phyloP scores from a whole-genome alignment of 116 monocot genomes.

The Papilionanthe hybrid region DNA sequence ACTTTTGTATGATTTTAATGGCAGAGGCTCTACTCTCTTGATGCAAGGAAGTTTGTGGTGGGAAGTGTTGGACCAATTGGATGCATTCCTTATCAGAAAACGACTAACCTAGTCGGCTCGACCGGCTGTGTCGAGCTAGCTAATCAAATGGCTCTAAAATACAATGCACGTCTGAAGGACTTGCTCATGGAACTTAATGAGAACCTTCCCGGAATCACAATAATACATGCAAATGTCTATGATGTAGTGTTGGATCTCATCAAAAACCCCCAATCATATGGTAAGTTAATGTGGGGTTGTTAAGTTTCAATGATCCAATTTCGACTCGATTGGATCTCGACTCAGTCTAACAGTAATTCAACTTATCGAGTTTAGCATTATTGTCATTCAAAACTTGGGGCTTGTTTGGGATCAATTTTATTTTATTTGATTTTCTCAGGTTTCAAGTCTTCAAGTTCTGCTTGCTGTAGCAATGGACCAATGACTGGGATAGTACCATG shows the following conservation, averaged over 20 bases:
- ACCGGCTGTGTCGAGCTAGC: constrained; percentile 44
- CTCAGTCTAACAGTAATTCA: too few relatives aligned
- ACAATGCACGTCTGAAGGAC: constrained; percentile 40
- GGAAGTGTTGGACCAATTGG: constrained; percentile 58
- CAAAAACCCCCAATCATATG: constrained; percentile 38
- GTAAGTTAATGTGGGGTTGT: constrained; percentile 13
- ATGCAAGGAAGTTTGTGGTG: constrained; percentile 57
- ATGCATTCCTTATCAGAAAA: constrained; percentile 73
- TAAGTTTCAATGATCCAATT: too few relatives aligned
- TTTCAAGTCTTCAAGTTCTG: constrained; percentile 33
- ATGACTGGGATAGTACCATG: constrained; percentile 45
- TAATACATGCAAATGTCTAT: constrained; percentile 60
- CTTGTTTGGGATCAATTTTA: too few relatives aligned
- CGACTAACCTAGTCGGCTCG: constrained; percentile 31
- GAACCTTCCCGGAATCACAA: constrained; percentile 46
- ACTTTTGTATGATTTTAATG: neutral
- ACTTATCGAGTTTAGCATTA: too few relatives aligned
- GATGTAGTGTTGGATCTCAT: constrained; percentile 52
- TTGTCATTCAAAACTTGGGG: too few relatives aligned
- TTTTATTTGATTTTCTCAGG: constrained; percentile 26
- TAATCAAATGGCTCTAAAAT: constrained; percentile 38
- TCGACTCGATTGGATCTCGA: too few relatives aligned
- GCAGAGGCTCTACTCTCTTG: constrained; percentile 54
- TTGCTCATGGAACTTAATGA: constrained; percentile 41
- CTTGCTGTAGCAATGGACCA: constrained; percentile 44